A percentile compares a stretch with the other conserved stretches of the same genome.
Conservation (phyloP, 768 basidiomycete species). For the Lactarius pseudohatsudake region DNA sequence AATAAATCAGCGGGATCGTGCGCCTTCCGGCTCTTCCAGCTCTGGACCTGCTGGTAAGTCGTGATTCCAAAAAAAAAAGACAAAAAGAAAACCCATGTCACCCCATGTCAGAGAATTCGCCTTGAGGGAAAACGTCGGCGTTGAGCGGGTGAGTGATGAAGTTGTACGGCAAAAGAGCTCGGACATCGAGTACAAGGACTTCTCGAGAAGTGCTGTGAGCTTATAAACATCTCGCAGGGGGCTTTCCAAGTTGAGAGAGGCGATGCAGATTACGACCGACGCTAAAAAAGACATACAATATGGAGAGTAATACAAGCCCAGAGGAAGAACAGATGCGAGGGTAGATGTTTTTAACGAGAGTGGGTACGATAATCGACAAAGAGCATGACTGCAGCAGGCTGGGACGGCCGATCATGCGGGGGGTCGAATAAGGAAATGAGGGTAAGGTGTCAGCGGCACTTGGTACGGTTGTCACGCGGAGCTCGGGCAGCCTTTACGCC, state of each 20-base stretch:
- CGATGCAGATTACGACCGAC: not conserved
- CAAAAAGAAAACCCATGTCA: too few species aligned
- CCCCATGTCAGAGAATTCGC: too few species aligned
- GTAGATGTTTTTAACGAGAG: not conserved
- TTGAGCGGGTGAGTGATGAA: not conserved
- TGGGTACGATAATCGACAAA: not conserved
- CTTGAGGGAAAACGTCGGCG: not conserved
- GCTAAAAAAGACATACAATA: not conserved
- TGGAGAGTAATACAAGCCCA: too few species aligned
- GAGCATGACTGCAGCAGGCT: not conserved
- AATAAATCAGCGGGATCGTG: not conserved
- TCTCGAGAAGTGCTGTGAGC: too few species aligned
- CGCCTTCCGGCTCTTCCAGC: too few species aligned
- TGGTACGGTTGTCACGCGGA: not conserved
- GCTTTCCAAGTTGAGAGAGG: too few species aligned
- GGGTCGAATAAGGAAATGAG: not conserved
- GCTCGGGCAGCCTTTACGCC: too few species aligned
- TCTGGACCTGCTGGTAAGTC: too few species aligned
- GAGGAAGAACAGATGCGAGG: not conserved
- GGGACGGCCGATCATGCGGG: not conserved
- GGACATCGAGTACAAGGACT: not conserved
- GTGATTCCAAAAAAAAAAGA: too few species aligned
- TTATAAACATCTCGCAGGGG: not conserved
- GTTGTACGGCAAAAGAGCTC: not conserved
- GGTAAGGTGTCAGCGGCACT: not conserved